Base-by-base conservation (phyloP, 495 filamentous ascomycete species). In the Aspergillus haitiensis region DNA sequence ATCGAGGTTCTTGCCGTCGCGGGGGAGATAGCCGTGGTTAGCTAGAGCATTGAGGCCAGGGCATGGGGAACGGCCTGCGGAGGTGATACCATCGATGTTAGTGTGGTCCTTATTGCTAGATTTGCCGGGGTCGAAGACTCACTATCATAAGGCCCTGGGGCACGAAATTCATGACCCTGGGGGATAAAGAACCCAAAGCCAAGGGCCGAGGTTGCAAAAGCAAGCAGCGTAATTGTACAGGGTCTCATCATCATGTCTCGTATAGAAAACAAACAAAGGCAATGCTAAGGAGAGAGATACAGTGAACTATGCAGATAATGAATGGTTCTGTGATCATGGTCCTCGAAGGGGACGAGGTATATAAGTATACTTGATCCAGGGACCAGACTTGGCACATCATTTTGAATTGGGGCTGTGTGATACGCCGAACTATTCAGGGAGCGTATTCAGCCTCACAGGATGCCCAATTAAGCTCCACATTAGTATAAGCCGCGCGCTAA, bases 11-110 rank as follows among this genome's bases (percentile, higher is more conserved):
- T 56, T 45, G 3, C 59, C 59, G n/a, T 33, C 18, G 45, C 72
- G 81, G 5, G 79, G 74, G 7, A 86, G 71, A 59, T 82, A 86
- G 55, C 73, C 75, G 66, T 84, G 81, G 68, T 84, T 84, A 6
- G 81, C 83, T 55, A 84, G 68, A 10, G 76, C 70, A 59, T 85
- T 84, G 15, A 85, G 68, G 47, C 79, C 81, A 2, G 81, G 82
- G 58, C 82, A 66, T n/a, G 63, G 63, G 2, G 53, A 62, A n/a
- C 61, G 65, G 52, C 42, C 59, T 62, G 42, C 33, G 12, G n/a
- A 12, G 11, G 33, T 31, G 0, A 39, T 15, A n/a, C n/a, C n/a
- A n/a, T 7, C 12, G 27, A 4, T 46, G 42, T 46, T 15, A 45
- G n/a, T 45, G n/a, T 45, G n/a, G 42, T 15, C 1, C 21, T 27